Conservation (phyloP, 2,329 filamentous ascomycete genomes). For the Monilinia aucupariae region DNA sequence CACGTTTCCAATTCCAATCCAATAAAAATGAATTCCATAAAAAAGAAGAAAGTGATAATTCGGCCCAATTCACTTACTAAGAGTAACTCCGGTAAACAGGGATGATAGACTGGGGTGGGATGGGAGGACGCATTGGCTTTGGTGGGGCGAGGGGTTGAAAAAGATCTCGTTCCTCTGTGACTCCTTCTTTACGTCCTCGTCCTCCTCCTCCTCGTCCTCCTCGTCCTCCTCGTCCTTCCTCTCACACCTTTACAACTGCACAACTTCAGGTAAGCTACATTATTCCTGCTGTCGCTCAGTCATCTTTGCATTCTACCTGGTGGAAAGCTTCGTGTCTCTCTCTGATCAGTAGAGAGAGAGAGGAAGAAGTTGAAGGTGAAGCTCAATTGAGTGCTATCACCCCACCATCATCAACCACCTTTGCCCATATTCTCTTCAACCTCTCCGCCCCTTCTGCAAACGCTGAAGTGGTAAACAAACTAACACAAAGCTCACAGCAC, state of each 20-base stretch:
- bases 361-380: conserved; percentile 10
- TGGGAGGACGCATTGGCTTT: conserved; percentile 13
- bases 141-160: conserved; percentile 19
- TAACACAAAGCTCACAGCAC: conserved; percentile 22
- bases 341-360: neutral
- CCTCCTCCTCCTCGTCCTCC: too few relatives aligned
- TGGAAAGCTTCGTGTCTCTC: conserved; percentile 3
- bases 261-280: conserved; percentile 1
- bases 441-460: conserved; percentile 12
- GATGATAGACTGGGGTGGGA: conserved; percentile 14
- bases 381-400: conserved; percentile 23
- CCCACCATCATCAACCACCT: conserved; percentile 21
- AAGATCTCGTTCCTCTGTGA: conserved; percentile 14
- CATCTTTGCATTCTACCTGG: neutral
- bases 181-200: too few relatives aligned
- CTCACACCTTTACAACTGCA: conserved; percentile 4
- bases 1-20: neutral
- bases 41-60: too few relatives aligned
- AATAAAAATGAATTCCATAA: neutral
- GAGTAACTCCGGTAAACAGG: conserved; percentile 7
- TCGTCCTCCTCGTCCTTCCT: too few relatives aligned
- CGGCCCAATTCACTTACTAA: conserved; percentile 7
- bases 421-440: conserved; percentile 21
- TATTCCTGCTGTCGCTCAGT: neutral
- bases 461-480: conserved; percentile 20